Conservation (phyloP, 1,284 basidiomycete species). For the Microbotryum lychnidis-dioicae region DNA sequence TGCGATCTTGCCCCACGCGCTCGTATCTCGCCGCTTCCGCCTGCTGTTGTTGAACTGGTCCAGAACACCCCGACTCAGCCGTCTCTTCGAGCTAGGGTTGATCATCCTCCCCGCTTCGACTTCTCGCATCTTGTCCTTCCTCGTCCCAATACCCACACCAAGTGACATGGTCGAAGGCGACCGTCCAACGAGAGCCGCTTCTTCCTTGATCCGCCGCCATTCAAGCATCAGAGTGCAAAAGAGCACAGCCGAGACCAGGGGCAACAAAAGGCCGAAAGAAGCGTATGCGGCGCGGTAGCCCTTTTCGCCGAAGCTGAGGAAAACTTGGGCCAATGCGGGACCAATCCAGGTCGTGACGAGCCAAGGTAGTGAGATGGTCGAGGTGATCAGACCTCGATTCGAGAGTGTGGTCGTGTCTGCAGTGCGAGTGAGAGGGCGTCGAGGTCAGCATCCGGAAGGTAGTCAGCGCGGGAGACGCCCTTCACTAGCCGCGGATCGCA, state of each 20-base stretch:
- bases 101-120: too few relatives aligned
- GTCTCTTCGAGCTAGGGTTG: too few relatives aligned
- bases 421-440: too few relatives aligned
- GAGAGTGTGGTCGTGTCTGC: slow-evolving; percentile 36
- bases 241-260: slow-evolving; percentile 31
- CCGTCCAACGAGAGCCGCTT: slow-evolving; percentile 10
- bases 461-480: not conserved
- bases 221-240: slow-evolving; percentile 25
- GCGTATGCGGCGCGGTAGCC: slow-evolving; percentile 35
- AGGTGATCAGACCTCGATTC: slow-evolving; percentile 35
- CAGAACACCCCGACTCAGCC: too few relatives aligned
- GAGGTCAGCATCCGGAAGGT: not conserved
- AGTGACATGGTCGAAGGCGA: slow-evolving; percentile 14
- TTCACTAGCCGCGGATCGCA: not conserved
- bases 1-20: slow-evolving; percentile 13
- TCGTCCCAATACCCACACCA: slow-evolving; percentile 17
- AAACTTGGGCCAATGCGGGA: slow-evolving; percentile 32
- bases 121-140: slow-evolving; percentile 7
- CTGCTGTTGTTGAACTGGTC: too few relatives aligned
- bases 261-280: slow-evolving; percentile 34
- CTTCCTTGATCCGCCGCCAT: slow-evolving; percentile 21
- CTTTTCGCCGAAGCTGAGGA: slow-evolving; percentile 31
- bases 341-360: slow-evolving; percentile 36
- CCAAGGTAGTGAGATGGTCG: slow-evolving; percentile 37
- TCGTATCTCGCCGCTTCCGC: not conserved